Conservation (phyloP, 371 early-diverging fungal species). For the Haplosporangium sp. region DNA sequence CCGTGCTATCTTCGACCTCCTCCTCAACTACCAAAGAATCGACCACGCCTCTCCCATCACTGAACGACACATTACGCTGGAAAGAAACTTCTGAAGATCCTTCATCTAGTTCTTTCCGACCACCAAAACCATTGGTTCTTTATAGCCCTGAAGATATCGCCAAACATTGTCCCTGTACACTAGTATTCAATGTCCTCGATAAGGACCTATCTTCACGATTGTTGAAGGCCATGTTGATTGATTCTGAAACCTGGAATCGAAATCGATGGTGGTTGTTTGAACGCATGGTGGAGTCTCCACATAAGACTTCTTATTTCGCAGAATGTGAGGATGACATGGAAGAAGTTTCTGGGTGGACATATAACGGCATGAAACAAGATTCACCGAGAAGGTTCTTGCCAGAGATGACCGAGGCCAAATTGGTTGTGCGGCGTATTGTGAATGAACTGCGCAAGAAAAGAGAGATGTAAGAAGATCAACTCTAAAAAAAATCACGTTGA, state of each 20-base stretch:
- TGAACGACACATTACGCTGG: slow-evolving; percentile 41
- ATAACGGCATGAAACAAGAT: slow-evolving; percentile 48
- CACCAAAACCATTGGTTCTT: slow-evolving; percentile 34
- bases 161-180: slow-evolving; percentile 48
- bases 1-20: neutral
- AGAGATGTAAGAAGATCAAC: slow-evolving; percentile 25
- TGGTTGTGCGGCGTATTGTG: slow-evolving; percentile 44
- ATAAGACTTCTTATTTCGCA: slow-evolving; percentile 53
- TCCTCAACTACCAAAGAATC: neutral
- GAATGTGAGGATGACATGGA: slow-evolving; percentile 36
- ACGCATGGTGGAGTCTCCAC: slow-evolving; percentile 57
- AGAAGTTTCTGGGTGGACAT: slow-evolving; percentile 46
- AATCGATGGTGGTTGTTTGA: slow-evolving; percentile 60
- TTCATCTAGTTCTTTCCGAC: neutral
- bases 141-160: slow-evolving; percentile 50
- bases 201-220: slow-evolving; percentile 50
- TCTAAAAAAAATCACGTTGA: neutral
- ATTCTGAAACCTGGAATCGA: slow-evolving; percentile 53
- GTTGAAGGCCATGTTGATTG: slow-evolving; percentile 44
- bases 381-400: slow-evolving; percentile 36
- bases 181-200: slow-evolving; percentile 50
- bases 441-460: slow-evolving; percentile 42
- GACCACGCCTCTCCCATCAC: slow-evolving; percentile 15
- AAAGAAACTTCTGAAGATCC: slow-evolving; percentile 15
- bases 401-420: slow-evolving; percentile 55